phyloP scores from a whole-genome alignment of 2,329 filamentous ascomycete species.

The Diaporthe citriasiana region DNA sequence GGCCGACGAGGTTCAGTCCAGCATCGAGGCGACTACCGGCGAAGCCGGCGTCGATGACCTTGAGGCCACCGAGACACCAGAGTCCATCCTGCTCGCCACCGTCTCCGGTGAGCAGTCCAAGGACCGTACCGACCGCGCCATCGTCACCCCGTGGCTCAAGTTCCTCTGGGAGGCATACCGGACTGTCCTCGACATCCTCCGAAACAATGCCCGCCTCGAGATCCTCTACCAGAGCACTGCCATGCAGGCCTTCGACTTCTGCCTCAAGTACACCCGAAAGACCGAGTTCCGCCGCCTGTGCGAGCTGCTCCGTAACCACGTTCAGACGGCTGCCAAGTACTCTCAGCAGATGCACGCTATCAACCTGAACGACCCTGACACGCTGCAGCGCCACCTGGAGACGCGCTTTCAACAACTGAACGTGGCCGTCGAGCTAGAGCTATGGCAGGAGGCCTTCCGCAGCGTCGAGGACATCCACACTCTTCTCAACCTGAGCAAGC shows the following conservation, averaged over 20 bases:
- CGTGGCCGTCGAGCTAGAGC: conserved; percentile 95
- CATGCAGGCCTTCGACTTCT: conserved; percentile 98
- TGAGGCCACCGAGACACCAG: conserved; percentile 96
- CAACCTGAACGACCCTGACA: conserved; percentile 97
- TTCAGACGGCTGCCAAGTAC: conserved; percentile 99
- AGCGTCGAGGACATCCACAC: conserved; percentile 99
- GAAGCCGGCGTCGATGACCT: conserved; percentile 90
- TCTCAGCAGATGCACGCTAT: conserved; percentile 99
- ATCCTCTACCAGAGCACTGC: conserved; percentile 98
- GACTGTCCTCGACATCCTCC: conserved; percentile 96
- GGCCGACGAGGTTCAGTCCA: conserved; percentile 94
- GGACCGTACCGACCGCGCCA: conserved; percentile 96
- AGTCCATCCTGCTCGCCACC: conserved; percentile 97
- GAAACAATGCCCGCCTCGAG: conserved; percentile 98
- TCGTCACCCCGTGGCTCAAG: conserved; percentile 99
- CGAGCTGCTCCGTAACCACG: conserved; percentile 97
- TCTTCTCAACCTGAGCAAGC: conserved; percentile 96
- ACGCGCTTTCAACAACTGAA: conserved; percentile 99
- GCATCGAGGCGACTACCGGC: conserved; percentile 80
- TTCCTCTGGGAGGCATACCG: conserved; percentile 99
- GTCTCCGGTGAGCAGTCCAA: conserved; percentile 98
- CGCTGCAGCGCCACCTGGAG: conserved; percentile 95
- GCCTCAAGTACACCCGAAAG: conserved; percentile 97
- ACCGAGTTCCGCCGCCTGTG: conserved; percentile 99
- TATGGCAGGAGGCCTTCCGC: conserved; percentile 99